Base-by-base conservation (phyloP, 2,329 filamentous ascomycete species). In the Sclerotinia spermophila region DNA sequence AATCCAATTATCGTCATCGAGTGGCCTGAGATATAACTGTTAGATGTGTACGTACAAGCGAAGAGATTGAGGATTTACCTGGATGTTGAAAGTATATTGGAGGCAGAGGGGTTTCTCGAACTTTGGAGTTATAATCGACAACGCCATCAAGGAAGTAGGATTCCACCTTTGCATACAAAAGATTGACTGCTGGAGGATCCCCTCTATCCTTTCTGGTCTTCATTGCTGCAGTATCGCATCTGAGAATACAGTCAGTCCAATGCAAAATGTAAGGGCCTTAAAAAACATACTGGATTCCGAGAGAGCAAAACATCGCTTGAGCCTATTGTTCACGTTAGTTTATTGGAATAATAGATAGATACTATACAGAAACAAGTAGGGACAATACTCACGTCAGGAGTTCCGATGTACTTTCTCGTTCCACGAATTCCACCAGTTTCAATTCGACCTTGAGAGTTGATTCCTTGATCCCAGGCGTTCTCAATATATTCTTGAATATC, bases 401-500 rank as follows among this genome's bases (percentile, higher is more conserved):
- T 97, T 24, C 95, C 95, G 75, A 98, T 98, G 78, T 96, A 98
- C 80, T 97, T 98, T 72, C 96, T 88, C 0, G 94, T 97, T n/a
- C 90, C 90, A 73, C 84, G 88, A 73, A 98, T 92, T 1, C 94
- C 93, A 3, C 95, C 95, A 0, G 94, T 97, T 80, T 98, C 93
- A 3, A 87, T 78, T 45, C 92, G 86, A 5, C 92, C 93, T 59
- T 89, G 85, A 4, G 86, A 79, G 76, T 96, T 96, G 78, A 96
- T 93, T 0, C 92, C 94, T 78, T 85, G 85, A 77, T 97, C 92
- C 95, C 95, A 98, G 0, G 94, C 95, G 24, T 83, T 82, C 80
- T 98, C 95, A 75, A 98, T 97, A 76, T 89, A 83, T 69, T 97
- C 91, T 78, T 98, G 96, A 11, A 98, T 87, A 65, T 90, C 84